Conservation (phyloP, 805 yeast species). For the Hagleromyces aurorensis region DNA sequence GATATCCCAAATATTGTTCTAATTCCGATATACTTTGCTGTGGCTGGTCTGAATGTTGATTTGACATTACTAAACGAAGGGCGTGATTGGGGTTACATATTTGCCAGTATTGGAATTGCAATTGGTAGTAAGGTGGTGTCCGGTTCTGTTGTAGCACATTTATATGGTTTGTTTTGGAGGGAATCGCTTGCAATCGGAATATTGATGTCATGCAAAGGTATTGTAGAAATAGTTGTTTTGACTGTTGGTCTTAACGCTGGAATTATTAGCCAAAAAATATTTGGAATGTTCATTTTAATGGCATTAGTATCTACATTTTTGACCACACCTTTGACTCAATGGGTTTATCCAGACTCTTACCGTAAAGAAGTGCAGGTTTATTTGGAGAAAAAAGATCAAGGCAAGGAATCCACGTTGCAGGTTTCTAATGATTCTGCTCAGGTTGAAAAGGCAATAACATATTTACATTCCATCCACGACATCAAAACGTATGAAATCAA, state of each 20-base stretch:
- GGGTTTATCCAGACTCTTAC: constrained; percentile 53
- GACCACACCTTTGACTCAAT: constrained; percentile 68
- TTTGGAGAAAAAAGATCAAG: constrained; percentile 23
- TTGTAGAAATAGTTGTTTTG: constrained; percentile 74
- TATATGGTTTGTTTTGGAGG: constrained; percentile 59
- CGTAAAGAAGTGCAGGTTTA: constrained; percentile 40
- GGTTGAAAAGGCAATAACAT: background rate
- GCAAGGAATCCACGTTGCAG: constrained; percentile 21
- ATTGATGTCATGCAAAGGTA: constrained; percentile 83
- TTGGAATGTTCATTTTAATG: constrained; percentile 79
- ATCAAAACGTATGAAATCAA: constrained; percentile 15
- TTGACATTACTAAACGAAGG: constrained; percentile 57
- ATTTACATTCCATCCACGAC: constrained; percentile 15
- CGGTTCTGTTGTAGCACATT: constrained; percentile 55
- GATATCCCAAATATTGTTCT: constrained; percentile 65
- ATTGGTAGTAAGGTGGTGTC: constrained; percentile 60
- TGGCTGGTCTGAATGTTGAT: constrained; percentile 68
- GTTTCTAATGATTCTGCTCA: background rate
- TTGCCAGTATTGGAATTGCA: constrained; percentile 62
- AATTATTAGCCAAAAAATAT: constrained; percentile 55
- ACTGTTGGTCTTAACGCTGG: constrained; percentile 66
- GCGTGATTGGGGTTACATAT: constrained; percentile 68
- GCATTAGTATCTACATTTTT: constrained; percentile 68
- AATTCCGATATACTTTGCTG: constrained; percentile 72
- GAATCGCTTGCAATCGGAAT: constrained; percentile 72